Conservation (phyloP, 352 stramenopile species). For the Elongisporangium prolatum region DNA sequence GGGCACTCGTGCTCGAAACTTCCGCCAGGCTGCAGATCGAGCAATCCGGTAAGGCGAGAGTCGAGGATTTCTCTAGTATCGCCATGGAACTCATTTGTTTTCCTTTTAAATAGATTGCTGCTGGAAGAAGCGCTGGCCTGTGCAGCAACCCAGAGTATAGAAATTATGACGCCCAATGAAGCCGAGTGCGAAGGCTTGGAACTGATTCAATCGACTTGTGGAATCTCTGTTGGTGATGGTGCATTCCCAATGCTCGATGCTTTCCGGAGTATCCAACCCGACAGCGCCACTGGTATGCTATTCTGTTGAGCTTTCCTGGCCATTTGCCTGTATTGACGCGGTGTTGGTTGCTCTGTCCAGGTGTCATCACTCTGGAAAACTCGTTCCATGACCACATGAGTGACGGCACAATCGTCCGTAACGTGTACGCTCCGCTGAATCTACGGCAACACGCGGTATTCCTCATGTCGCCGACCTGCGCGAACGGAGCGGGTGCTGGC, state of each 20-base stretch:
- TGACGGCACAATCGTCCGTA: slow-evolving; percentile 1
- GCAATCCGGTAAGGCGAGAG: background rate
- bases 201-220: slow-evolving; percentile 6
- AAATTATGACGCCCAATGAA: slow-evolving; percentile 18
- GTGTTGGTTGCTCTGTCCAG: too few species aligned
- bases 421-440: slow-evolving; percentile 18
- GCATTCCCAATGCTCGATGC: slow-evolving; percentile 22
- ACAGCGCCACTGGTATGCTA: slow-evolving; percentile 13
- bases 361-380: slow-evolving; percentile 20
- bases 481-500: slow-evolving; percentile 6
- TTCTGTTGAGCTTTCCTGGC: background rate
- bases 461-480: slow-evolving; percentile 23
- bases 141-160: slow-evolving; percentile 20
- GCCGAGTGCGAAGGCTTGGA: slow-evolving; percentile 7
- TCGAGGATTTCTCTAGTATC: background rate
- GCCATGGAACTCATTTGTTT: background rate
- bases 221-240: slow-evolving; percentile 15
- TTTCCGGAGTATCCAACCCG: slow-evolving; percentile 19
- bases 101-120: slow-evolving; percentile 27
- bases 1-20: background rate
- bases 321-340: too few species aligned
- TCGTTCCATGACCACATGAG: slow-evolving; percentile 1
- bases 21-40: background rate
- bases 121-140: slow-evolving; percentile 46
- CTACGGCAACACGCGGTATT: slow-evolving; percentile 21